Percentiles rank a stretch among this genome's conserved stretches.
Evolutionary conservation across 495 filamentous ascomycete species (phyloP).

Genomic region (Annulohypoxylon bovei): DNA sequence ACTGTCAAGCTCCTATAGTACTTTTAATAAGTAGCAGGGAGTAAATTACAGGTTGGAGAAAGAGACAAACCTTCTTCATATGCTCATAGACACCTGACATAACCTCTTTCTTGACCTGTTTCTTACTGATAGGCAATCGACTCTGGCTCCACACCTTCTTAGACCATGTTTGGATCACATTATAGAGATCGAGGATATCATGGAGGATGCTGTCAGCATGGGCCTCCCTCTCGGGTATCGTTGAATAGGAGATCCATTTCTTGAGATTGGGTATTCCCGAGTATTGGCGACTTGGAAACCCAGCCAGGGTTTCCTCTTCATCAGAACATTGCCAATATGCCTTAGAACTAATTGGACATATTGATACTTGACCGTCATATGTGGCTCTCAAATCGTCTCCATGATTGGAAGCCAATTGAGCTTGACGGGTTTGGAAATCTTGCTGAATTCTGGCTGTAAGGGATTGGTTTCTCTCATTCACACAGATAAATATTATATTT

Average conservation of each 20-base stretch:
- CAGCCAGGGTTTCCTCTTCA: not conserved
- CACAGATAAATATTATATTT: not conserved
- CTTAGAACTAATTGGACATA: not conserved
- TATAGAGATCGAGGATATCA: not conserved
- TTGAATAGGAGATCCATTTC: not conserved
- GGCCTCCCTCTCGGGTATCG: not conserved
- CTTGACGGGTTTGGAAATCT: not conserved
- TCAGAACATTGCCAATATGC: not conserved
- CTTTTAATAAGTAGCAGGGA: not conserved
- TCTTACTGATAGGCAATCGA: not conserved
- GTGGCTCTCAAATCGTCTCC: not conserved
- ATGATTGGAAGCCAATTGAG: not conserved
- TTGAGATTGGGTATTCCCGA: not conserved
- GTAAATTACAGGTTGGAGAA: too few relatives aligned
- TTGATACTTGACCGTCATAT: not conserved
- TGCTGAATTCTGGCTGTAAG: not conserved
- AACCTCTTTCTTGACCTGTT: not conserved
- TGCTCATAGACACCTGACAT: not conserved
- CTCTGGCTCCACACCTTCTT: not conserved
- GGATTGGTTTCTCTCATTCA: not conserved
- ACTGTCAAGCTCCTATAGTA: not conserved
- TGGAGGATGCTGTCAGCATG: not conserved
- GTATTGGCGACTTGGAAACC: not conserved
- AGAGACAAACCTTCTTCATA: not conserved
- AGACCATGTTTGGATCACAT: constrained; percentile 4